Evolutionary conservation across 2,329 filamentous ascomycete species (phyloP).

Genomic region (Magnaporthales sp.): DNA sequence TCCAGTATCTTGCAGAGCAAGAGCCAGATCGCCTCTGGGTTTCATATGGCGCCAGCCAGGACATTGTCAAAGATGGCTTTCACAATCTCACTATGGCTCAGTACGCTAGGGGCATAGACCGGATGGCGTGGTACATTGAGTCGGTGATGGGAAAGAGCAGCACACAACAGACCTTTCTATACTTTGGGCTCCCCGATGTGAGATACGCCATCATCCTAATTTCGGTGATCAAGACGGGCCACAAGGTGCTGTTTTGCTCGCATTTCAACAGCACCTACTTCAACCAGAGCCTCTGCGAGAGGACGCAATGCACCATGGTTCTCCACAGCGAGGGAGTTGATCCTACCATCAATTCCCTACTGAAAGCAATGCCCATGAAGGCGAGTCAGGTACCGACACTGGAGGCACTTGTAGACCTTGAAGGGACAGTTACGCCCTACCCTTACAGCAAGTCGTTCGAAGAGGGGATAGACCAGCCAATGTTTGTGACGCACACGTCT

Average conservation of each 20-base stretch:
- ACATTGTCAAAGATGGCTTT: neutral
- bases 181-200: constrained; percentile 3
- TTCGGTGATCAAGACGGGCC: neutral
- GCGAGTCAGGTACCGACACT: neutral
- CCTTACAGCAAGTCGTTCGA: neutral
- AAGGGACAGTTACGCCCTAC: neutral
- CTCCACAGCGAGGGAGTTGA: constrained; percentile 1
- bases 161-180: neutral
- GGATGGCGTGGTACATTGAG: constrained; percentile 4
- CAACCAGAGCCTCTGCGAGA: constrained; percentile 2
- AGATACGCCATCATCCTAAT: constrained; percentile 4
- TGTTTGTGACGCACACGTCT: constrained; percentile 4
- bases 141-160: neutral
- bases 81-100: neutral
- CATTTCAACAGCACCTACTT: constrained; percentile 6
- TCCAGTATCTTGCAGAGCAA: neutral
- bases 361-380: neutral
- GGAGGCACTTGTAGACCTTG: neutral
- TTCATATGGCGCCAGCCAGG: neutral
- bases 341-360: neutral
- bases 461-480: neutral
- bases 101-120: neutral
- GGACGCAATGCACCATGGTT: neutral
- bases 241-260: constrained; percentile 3
- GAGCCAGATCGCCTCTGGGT: constrained; percentile 2